These are phyloP conservation scores for Neonothopanus nambi DNA, from an alignment of 1,284 basidiomycete species.

Conservation along the genomic window DNA sequence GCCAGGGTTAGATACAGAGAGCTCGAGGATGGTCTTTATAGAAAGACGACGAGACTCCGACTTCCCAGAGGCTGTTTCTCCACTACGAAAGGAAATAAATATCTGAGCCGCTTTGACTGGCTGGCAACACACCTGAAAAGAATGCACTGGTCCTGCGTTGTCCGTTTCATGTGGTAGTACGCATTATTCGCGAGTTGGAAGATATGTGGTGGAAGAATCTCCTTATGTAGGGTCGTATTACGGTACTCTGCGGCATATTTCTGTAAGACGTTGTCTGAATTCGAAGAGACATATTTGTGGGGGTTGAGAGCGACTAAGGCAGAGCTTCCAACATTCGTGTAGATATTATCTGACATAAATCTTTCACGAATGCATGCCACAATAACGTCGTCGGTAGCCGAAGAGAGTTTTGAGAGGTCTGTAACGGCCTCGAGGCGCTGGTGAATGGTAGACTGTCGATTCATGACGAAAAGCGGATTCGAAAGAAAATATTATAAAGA, in stretches of 20 bases:
- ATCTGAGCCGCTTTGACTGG: not conserved
- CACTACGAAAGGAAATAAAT: conserved; percentile 46
- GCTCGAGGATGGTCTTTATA: conserved; percentile 87
- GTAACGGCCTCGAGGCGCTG: conserved; percentile 67
- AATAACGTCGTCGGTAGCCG: conserved; percentile 75
- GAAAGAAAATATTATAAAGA: not conserved
- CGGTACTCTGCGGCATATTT: conserved; percentile 82
- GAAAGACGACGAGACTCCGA: conserved; percentile 89
- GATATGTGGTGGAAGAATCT: conserved; percentile 73
- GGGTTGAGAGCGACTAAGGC: conserved; percentile 85
- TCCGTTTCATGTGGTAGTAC: conserved; percentile 96
- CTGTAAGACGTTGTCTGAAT: conserved; percentile 79
- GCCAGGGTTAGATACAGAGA: conserved; percentile 85
- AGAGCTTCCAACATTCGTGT: conserved; percentile 74
- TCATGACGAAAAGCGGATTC: not conserved
- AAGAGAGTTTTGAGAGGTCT: conserved; percentile 62
- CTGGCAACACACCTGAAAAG: conserved; percentile 67
- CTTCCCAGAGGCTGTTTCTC: conserved; percentile 93
- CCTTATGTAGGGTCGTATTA: conserved; percentile 56
- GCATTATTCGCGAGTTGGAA: conserved; percentile 89
- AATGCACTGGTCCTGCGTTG: conserved; percentile 90
- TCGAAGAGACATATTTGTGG: conserved; percentile 81
- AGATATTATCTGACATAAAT: conserved; percentile 82
- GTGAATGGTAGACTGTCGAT: conserved; percentile 37
- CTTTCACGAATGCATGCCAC: conserved; percentile 83